Base-by-base conservation (phyloP, 495 filamentous ascomycete species). In the Neurospora pannonica region DNA sequence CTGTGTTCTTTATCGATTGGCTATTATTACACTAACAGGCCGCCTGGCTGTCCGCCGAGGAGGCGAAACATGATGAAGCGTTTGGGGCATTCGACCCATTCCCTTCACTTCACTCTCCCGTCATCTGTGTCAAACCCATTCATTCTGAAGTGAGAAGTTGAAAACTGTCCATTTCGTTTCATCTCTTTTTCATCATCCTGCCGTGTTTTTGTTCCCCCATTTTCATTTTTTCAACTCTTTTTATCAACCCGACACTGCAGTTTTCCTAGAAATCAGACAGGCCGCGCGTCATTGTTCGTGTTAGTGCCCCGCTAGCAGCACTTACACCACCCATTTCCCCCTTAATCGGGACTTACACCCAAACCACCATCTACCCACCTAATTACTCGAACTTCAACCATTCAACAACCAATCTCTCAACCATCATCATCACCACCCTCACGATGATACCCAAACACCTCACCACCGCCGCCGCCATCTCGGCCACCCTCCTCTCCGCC, bases 391-490 rank as follows among this genome's bases (percentile, higher is more conserved):
- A 34, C 54, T 62, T 19, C 11, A 6, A 34, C 15, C 13, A n/a
- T 40, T 15, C 3, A 43, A 40, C 19, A 71, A 39, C 36, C 36
- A 1, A 70, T 21, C 21, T 15, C 9, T 28, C 21, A 19, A 11
- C n/a, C 15, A 38, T 42, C 10, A 24, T 36, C 21, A 13, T 13
- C 38, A 70, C 21, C 42, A 73, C 21, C 13, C 21, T 31, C 71
- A 70, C 43, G 36, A 82, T 82, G 80, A 46, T 81, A 76, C 72
- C 80, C 73, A 78, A 80, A 54, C 76, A 73, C 54, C 72, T 80
- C 72, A 74, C 78, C 19, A 37, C 77, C 42, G 79, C 75, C 71
- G 77, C 77, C 39, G 75, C 72, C 71, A 54, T 79, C 10, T 46
- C 80, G 43, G 78, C 78, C 74, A 70, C 73, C 36, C 62, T 62